These are phyloP conservation scores for Penicillium sp. DNA, from an alignment of 2,329 filamentous ascomycete genomes.

Conservation along the genomic window DNA sequence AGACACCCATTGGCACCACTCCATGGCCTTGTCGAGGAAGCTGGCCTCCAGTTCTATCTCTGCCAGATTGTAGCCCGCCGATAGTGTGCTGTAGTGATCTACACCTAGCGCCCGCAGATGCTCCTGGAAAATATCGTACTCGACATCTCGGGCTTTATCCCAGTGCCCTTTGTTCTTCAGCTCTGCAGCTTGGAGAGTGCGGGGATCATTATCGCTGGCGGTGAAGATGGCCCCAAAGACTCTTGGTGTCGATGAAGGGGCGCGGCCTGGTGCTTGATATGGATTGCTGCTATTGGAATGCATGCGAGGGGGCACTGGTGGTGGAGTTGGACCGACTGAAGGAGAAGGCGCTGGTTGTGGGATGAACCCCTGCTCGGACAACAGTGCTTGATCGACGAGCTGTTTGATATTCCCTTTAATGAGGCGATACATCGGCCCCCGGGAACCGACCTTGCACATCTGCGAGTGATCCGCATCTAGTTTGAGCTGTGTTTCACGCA, in stretches of 20 bases:
- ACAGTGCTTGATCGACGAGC: conserved; percentile 34
- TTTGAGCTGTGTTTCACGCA: conserved; percentile 40
- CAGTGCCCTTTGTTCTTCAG: conserved; percentile 32
- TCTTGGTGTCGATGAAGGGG: conserved; percentile 13
- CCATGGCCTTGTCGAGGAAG: conserved; percentile 30
- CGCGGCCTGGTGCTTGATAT: conserved; percentile 21
- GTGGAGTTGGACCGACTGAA: conserved; percentile 13
- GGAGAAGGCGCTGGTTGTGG: conserved; percentile 25
- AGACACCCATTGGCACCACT: conserved; percentile 38
- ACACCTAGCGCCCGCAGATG: conserved; percentile 32
- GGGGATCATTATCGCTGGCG: conserved; percentile 32
- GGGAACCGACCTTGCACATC: conserved; percentile 38
- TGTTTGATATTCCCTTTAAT: conserved; percentile 41
- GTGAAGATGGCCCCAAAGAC: conserved; percentile 26
- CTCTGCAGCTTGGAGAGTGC: conserved; percentile 31
- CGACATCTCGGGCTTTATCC: conserved; percentile 34
- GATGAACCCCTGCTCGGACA: conserved; percentile 36
- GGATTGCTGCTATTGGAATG: conserved; percentile 34
- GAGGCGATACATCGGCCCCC: conserved; percentile 36
- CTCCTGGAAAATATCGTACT: conserved; percentile 37
- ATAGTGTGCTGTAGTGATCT: conserved; percentile 34
- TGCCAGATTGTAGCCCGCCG: conserved; percentile 32
- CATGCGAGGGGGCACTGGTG: conserved; percentile 33
- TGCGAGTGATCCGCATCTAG: conserved; percentile 41
- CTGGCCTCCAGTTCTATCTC: conserved; percentile 31